Conservation (phyloP, 352 stramenopile species). For the Globisporangium sylvaticum region DNA sequence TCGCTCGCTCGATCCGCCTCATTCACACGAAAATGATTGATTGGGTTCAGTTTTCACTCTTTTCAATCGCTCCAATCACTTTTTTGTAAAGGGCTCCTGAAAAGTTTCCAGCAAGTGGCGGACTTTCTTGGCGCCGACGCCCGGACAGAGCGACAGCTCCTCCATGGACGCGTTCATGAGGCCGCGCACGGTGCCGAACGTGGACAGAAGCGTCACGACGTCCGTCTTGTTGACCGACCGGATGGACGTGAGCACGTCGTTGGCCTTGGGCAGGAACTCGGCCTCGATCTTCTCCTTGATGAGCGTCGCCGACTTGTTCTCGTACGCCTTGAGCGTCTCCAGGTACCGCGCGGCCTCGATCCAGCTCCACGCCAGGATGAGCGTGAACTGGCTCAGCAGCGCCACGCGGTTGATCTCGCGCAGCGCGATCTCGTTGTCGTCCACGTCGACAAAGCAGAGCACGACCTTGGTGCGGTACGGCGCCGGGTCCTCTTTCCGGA, state of each 20-base stretch:
- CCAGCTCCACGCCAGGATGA: slow-evolving; percentile 93
- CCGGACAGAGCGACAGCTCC: slow-evolving; percentile 91
- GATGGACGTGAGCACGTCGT: slow-evolving; percentile 89
- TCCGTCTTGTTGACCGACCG: slow-evolving; percentile 96
- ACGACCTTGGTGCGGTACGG: slow-evolving; percentile 89
- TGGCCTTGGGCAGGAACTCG: slow-evolving; percentile 88
- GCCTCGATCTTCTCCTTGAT: slow-evolving; percentile 94
- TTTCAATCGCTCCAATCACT: slow-evolving; percentile 17
- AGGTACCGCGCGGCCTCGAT: slow-evolving; percentile 94
- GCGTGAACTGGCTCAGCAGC: slow-evolving; percentile 89
- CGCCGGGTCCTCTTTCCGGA: slow-evolving; percentile 71
- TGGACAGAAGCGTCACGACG: slow-evolving; percentile 88
- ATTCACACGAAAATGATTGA: background rate
- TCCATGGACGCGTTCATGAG: slow-evolving; percentile 91
- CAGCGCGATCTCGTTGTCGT: slow-evolving; percentile 92
- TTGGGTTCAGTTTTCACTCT: background rate
- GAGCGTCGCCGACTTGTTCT: slow-evolving; percentile 92
- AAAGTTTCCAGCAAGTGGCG: slow-evolving; percentile 92
- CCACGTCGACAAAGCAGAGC: slow-evolving; percentile 93
- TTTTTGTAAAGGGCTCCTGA: slow-evolving; percentile 89
- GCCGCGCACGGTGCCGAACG: slow-evolving; percentile 87
- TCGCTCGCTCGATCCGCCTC: background rate
- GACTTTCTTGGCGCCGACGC: slow-evolving; percentile 95
- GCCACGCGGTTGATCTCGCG: slow-evolving; percentile 92
- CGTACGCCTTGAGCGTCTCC: slow-evolving; percentile 95